Percentiles rank a stretch among this genome's conserved stretches.
These are phyloP conservation scores for Zopfia rhizophila DNA, from an alignment of 2,329 filamentous ascomycete species.

Conservation along the genomic window DNA sequence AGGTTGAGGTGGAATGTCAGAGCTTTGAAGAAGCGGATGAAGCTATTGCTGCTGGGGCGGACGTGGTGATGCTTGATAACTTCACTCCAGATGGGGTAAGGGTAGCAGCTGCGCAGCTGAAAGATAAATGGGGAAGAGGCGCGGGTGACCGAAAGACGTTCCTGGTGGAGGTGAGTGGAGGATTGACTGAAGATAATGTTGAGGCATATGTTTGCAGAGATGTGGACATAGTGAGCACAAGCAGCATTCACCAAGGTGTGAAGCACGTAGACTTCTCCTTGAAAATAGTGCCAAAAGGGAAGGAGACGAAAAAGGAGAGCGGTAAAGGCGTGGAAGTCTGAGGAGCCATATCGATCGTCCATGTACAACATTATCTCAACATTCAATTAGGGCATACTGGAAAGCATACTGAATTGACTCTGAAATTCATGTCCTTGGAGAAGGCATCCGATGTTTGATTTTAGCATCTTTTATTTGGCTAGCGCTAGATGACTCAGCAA, in stretches of 20 bases:
- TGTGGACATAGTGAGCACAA: conserved; percentile 95
- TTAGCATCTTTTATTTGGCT: no score
- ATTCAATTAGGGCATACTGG: no score
- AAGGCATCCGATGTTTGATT: no score
- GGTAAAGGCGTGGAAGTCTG: conserved; percentile 27
- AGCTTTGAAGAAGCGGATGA: conserved; percentile 88
- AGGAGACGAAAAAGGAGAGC: conserved; percentile 21
- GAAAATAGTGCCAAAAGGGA: conserved; percentile 73
- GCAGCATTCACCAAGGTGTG: conserved; percentile 95
- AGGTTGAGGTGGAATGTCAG: conserved; percentile 96
- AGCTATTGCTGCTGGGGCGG: conserved; percentile 88
- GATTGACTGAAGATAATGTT: conserved; percentile 86
- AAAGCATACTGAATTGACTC: no score
- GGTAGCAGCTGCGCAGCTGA: conserved; percentile 77
- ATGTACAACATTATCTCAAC: no score
- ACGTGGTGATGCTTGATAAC: conserved; percentile 98
- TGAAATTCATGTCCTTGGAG: no score
- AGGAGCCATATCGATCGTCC: no score
- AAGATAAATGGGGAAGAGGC: conserved; percentile 78
- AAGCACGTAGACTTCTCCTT: conserved; percentile 95
- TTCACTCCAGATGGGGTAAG: conserved; percentile 84
- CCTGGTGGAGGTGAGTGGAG: conserved; percentile 91
- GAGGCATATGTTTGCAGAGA: conserved; percentile 80
- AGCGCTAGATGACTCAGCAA: no score
- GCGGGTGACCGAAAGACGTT: conserved; percentile 70